Evolutionary conservation across 768 basidiomycete species (phyloP), one percentile per base, ranked within the genome.

Genomic region (Gymnopilus dilepis): DNA sequence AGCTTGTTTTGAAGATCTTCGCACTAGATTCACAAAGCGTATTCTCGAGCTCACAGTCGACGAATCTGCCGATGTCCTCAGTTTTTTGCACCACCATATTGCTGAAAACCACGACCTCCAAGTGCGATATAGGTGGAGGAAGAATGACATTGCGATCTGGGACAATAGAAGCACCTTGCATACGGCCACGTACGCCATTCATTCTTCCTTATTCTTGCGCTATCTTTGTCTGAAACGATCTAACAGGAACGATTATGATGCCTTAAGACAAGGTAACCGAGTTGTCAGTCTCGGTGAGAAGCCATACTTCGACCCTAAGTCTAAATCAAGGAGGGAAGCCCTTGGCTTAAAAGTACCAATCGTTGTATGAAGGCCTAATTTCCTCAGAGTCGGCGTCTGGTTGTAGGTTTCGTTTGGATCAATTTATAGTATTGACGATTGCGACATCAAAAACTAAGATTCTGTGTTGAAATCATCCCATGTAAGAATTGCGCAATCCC

Each of bases 131-230:
- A 78, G 78, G 19, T 88, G 86, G 85, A 70, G 73, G 33, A 66
- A 68, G 40, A 80, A 85, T 65, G 82, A 82, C 57, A 68, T 87
- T 24, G 86, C 86, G 0, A 84, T 88, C 65, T 88, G 86, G 86
- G 85, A 86, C 58, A 88, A 88, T 67, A 71, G 85, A 42, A 74
- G 77, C 17, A 82, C 82, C 0, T 79, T 76, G 71, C 84, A 85
- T 63, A 83, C 76, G 11, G 77, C 77, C 22, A 80, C 79, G 79
- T 79, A 66, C 57, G 76, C 62, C 56, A 5, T 40, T 38, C n/a
- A n/a, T n/a, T 30, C 0, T 61, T 11, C 22, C 43, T 22, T 15
- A 8, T 22, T 6, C 6, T 17, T 21, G 9, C 6, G 40, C 58
- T 30, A 45, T 51, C 4, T 17, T 43, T 60, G 13, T 17, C 31